Base-by-base conservation (phyloP, 2,329 filamentous ascomycete genomes). In the Coleophoma eucalyptorum region DNA sequence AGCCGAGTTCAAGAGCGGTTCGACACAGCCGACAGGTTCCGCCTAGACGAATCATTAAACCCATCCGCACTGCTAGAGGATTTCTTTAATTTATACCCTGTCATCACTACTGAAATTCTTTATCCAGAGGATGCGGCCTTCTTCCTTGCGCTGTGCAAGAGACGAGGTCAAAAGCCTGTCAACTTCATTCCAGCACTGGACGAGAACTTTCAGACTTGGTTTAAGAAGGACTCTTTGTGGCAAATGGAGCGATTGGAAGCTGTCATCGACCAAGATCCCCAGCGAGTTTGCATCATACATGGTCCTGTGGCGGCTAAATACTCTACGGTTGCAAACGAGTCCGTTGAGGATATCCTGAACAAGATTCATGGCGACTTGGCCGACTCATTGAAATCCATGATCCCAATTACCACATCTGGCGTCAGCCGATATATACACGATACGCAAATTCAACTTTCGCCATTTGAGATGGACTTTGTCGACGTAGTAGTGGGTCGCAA, bases 221-320 rank as follows among this genome's bases (percentile, higher is more conserved):
- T 97, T 86, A 97, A 97, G 84, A 97, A 97, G 77, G 93, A 97
- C 67, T 97, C 93, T 1, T 80, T 97, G 10, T 97, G 94, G 93
- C 93, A 97, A 71, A 96, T 92, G 1, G 93, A 97, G 72, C 92
- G 97, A 64, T 78, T 97, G 12, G 91, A 92, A 62, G 93, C 93
- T 46, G 90, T 97, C 52, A 90, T 96, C 53, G 92, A 80, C 60
- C 91, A 97, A 71, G 94, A 97, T 66, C 92, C 97, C 52, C 90
- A 89, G 56, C 84, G 94, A 65, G 94, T 90, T 35, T 96, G 91
- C 72, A 96, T 97, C 66, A 77, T 97, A 20, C 93, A 97, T 67
- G 94, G 93, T 12, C 93, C 94, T 5, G 90, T 92, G 73, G 88
- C 93, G 50, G 93, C 82, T 64, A 91, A 86, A 69, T 96, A 90